Conservation (phyloP, 345 rosid species). For the Turritis glabra region DNA sequence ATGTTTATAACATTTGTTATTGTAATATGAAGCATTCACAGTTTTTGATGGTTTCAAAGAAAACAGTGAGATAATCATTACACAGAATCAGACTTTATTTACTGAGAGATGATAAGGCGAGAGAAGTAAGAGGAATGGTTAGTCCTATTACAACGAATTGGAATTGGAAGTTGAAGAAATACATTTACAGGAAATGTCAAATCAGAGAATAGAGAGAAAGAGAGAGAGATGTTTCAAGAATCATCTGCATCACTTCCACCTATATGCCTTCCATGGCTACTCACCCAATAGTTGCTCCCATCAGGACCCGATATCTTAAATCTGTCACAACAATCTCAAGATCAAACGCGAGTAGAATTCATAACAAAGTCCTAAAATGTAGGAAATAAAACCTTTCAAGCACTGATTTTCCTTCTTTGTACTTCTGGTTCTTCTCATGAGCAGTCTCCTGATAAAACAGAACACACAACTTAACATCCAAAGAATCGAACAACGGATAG, state of each 20-base stretch:
- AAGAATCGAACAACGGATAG: neutral
- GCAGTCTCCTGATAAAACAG: slow-evolving; percentile 74
- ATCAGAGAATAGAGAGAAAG: slow-evolving; percentile 4
- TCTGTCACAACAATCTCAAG: slow-evolving; percentile 46
- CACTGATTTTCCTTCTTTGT: slow-evolving; percentile 98
- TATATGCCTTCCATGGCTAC: slow-evolving; percentile 67
- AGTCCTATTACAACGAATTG: slow-evolving; percentile 1
- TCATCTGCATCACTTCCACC: slow-evolving; percentile 96
- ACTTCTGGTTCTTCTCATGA: slow-evolving; percentile 83
- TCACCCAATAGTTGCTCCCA: slow-evolving; percentile 76
- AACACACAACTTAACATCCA: neutral
- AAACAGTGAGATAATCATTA: slow-evolving; percentile 6
- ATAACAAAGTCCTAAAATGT: neutral
- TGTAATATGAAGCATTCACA: neutral
- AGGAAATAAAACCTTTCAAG: slow-evolving; percentile 61
- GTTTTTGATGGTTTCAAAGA: neutral
- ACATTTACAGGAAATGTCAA: slow-evolving; percentile 23
- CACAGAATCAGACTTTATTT: slow-evolving; percentile 27
- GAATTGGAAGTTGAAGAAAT: slow-evolving; percentile 20
- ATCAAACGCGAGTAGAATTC: neutral
- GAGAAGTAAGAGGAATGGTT: neutral
- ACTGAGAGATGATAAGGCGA: neutral
- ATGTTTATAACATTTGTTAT: neutral
- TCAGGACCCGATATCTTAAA: slow-evolving; percentile 88
- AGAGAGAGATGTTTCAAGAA: slow-evolving; percentile 46